Base-by-base conservation (phyloP, 768 basidiomycete genomes). In the Termitomyces sp. region DNA sequence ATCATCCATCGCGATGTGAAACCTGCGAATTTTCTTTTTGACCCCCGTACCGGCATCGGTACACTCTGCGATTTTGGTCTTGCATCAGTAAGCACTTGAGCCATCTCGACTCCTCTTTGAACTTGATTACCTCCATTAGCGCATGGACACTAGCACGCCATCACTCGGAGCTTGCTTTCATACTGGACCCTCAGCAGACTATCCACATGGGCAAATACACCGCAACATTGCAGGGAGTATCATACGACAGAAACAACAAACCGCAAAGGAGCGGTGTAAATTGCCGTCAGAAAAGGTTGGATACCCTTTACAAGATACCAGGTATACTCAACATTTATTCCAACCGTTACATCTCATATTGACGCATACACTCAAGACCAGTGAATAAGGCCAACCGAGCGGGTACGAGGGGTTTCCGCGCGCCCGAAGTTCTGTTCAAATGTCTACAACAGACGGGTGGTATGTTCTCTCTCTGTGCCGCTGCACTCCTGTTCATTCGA, bases 1-100 rank as follows among this genome's bases (percentile, higher is more conserved):
- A n/a, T n/a, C n/a, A n/a, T n/a, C n/a, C n/a, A n/a, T n/a, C 91
- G 96, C 46, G 96, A 98, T 71, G 92, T 98, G 65, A 98, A 98
- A 68, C 95, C 96, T 22, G 96, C 95, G 59, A 98, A 98, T 70
- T 98, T 98, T 70, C 79, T 98, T 36, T 98, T 88, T 69, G 92
- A 98, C 70, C 87, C 92, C 38, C 82, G 79, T 38, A 88, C 87
- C 7, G 88, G 89, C 10, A 76, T 85, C 13, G 97, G 97, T 24
- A 90, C 89, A 0, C 74, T 99, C 8, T 93, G 92, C 63, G 97
- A 98, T 71, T 97, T 98, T 68, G 97, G 97, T 20, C 80, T 99
- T 3, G 97, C 97, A 9, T 93, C 92, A 65, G 94, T 95, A 71
- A 64, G 89, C 74, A 14, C 11, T 57, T 40, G 26, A 40, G 20